phyloP scores from a whole-genome alignment of 2,329 filamentous ascomycete species.

The Neofusicoccum laricinum region DNA sequence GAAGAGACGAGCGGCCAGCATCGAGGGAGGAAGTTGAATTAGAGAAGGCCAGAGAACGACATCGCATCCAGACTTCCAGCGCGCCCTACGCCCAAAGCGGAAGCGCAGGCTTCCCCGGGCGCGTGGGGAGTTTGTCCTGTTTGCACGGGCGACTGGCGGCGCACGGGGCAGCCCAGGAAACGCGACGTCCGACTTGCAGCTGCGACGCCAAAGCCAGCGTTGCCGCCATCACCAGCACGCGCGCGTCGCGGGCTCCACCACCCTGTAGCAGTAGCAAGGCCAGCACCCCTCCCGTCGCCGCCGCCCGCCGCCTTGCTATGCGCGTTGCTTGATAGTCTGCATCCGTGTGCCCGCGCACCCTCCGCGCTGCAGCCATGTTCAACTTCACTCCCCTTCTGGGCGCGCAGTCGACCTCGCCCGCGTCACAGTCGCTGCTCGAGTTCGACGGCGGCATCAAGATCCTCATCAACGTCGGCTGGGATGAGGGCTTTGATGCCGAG shows the following conservation, averaged over 20 bases:
- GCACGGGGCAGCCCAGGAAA: background rate
- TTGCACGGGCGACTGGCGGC: background rate
- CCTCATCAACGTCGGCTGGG: slow-evolving; percentile 93
- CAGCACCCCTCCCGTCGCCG: background rate
- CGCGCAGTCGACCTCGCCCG: slow-evolving; percentile 80
- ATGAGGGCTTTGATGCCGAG: slow-evolving; percentile 79
- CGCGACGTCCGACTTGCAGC: background rate
- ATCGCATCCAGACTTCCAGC: background rate
- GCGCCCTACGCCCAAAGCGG: background rate
- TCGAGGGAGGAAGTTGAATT: background rate
- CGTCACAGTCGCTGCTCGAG: slow-evolving; percentile 93
- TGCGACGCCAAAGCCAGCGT: background rate
- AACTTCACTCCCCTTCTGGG: slow-evolving; percentile 91
- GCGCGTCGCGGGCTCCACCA: background rate
- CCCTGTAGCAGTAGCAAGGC: slow-evolving; percentile 8
- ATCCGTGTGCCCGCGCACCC: slow-evolving; percentile 8
- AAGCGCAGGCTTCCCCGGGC: background rate
- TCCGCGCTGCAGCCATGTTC: slow-evolving; percentile 65
- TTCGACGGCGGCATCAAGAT: slow-evolving; percentile 96
- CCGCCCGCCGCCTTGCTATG: background rate
- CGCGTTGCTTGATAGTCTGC: background rate
- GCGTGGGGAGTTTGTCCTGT: background rate
- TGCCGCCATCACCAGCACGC: slow-evolving; percentile 1
- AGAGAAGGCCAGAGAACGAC: slow-evolving; percentile 3
- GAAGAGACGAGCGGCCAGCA: background rate